Conservation (phyloP, 2,329 filamentous ascomycete species). For the Fusarium transvaalense region DNA sequence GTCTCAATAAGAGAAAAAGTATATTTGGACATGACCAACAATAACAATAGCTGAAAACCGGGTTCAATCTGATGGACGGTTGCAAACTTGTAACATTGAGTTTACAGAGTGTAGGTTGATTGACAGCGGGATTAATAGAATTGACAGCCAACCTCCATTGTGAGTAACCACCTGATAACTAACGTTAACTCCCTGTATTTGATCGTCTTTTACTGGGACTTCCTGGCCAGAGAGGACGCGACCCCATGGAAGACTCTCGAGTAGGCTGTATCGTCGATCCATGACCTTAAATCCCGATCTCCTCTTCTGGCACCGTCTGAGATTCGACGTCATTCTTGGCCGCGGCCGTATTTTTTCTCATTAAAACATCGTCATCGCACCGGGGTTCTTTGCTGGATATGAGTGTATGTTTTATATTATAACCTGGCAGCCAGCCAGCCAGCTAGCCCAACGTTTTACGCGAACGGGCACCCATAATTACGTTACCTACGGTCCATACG, state of each 20-base stretch:
- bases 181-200: constrained; percentile 21
- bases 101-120: not conserved
- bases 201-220: constrained; percentile 6
- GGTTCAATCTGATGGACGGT: not conserved
- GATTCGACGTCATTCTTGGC: constrained; percentile 46
- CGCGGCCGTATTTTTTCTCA: constrained; percentile 27
- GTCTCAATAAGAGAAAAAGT: constrained; percentile 5
- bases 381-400: constrained; percentile 5
- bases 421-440: constrained; percentile 22
- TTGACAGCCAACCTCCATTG: not conserved
- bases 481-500: not conserved
- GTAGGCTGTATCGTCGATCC: constrained; percentile 45
- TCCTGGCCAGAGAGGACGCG: constrained; percentile 18
- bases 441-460: constrained; percentile 14
- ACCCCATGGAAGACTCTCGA: constrained; percentile 10
- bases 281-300: constrained; percentile 46
- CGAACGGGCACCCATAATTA: constrained; percentile 11
- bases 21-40: constrained; percentile 23
- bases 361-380: constrained; percentile 41
- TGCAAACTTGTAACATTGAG: constrained; percentile 21
- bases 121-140: constrained; percentile 13
- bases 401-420: constrained; percentile 17
- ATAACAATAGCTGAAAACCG: constrained; percentile 17
- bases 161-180: not conserved
- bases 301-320: constrained; percentile 32